Base-by-base conservation (phyloP, 371 early-diverging fungal species). In the Lichtheimia ornata region DNA sequence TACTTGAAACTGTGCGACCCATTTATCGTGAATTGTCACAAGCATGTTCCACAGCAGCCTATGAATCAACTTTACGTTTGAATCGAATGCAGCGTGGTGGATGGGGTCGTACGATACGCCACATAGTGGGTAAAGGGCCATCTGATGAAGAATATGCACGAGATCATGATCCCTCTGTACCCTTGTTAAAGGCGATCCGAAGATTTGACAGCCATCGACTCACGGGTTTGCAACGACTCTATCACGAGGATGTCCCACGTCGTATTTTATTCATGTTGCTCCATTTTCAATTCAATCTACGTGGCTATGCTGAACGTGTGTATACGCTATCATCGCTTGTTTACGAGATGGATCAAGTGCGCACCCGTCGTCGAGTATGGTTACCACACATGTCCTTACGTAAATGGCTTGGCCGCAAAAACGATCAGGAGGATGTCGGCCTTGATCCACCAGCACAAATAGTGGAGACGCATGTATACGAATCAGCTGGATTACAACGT, bases 271-370 rank as follows among this genome's bases (percentile, higher is more conserved):
- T 80, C 30, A 17, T 80, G 25, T 30, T 80, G 5, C 53, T 77
- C 15, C 66, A 70, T 15, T 80, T 77, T 58, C 80, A 80, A 25
- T 80, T 71, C 53, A 73, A 77, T 43, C 42, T 80, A 18, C 71
- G 77, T n/a, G 49, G 62, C 2, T 80, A 77, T 66, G 71, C 77
- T 11, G 75, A 80, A 51, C 64, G 59, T 9, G 61, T 77, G 0
- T 80, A 77, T 13, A 80, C 80, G 0, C 35, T 80, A 0, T 65
- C 73, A 6, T 80, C 80, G 1, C 61, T 74, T 12, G 58, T 77
- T 12, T 77, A 74, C 45, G 80, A 80, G 24, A 64, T 80, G 54
- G 73, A 77, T 42, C 58, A 64, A 2, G 59, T 45, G 3, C 71
- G 80, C 18, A 57, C 24, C n/a, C 53, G 58, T 11, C 57, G 62